Conservation (phyloP, 1,284 basidiomycete genomes). For the Vanrija sp. region DNA sequence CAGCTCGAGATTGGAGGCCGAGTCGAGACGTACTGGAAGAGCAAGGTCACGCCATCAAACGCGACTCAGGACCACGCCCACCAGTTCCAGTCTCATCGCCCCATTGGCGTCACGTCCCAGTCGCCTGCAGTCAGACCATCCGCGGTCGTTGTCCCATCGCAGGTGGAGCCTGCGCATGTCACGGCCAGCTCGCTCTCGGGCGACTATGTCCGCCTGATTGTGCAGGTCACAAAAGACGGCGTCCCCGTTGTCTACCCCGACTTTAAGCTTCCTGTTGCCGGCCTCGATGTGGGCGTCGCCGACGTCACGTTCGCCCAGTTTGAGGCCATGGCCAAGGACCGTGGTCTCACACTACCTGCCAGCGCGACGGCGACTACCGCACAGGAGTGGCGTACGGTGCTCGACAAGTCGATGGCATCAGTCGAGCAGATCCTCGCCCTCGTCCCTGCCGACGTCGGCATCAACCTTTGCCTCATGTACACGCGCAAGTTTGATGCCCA, state of each 20-base stretch:
- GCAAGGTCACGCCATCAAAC: conserved; percentile 61
- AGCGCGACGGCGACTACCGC: conserved; percentile 38
- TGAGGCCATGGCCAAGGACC: conserved; percentile 58
- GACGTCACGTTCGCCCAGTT: conserved; percentile 82
- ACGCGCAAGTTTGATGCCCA: conserved; percentile 53
- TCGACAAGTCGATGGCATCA: conserved; percentile 63
- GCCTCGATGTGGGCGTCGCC: conserved; percentile 73
- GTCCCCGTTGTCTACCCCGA: conserved; percentile 77
- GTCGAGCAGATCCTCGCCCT: conserved; percentile 70
- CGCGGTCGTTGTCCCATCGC: conserved; percentile 8
- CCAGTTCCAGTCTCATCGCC: conserved; percentile 47
- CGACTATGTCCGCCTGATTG: conserved; percentile 74
- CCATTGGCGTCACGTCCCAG: conserved; percentile 32
- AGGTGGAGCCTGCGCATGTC: conserved; percentile 42
- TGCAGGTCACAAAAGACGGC: conserved; percentile 89
- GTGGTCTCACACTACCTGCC: conserved; percentile 52
- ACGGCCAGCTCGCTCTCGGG: conserved; percentile 61
- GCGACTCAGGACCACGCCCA: conserved; percentile 50
- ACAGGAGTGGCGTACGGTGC: conserved; percentile 58
- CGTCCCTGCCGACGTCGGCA: conserved; percentile 66
- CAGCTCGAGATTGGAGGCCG: conserved; percentile 94
- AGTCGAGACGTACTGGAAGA: conserved; percentile 97
- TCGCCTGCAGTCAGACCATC: conserved; percentile 38
- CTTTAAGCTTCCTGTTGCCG: conserved; percentile 66
- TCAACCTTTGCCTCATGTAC: conserved; percentile 77